These are phyloP conservation scores for Thraustochytrium aureum DNA, from an alignment of 352 stramenopile species.

Conservation along the genomic window DNA sequence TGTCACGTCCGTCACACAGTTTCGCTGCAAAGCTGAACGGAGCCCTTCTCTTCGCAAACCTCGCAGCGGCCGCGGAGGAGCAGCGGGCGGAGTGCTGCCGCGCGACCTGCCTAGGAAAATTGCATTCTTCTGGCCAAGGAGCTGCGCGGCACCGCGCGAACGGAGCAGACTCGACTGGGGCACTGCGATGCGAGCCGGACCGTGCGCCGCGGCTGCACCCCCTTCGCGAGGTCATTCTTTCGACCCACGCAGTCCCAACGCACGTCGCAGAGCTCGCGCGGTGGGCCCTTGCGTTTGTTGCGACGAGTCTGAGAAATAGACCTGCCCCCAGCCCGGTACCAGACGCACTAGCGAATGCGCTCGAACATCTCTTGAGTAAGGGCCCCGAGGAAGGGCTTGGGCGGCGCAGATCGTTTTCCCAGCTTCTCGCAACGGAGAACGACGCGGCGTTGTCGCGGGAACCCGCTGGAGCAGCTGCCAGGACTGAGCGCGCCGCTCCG, in stretches of 20 bases:
- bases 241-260: neutral
- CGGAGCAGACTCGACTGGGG: too few relatives aligned
- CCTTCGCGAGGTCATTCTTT: conserved; percentile 1
- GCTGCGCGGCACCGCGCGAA: neutral
- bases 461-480: too few relatives aligned
- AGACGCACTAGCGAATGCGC: neutral
- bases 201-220: neutral
- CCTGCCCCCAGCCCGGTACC: neutral
- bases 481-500: too few relatives aligned
- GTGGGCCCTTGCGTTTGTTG: conserved; percentile 13
- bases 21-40: conserved; percentile 1
- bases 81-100: neutral
- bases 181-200: neutral
- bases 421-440: too few relatives aligned
- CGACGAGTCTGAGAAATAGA: neutral
- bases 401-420: too few relatives aligned
- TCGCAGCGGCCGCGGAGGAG: neutral
- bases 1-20: neutral
- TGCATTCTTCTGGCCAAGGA: neutral
- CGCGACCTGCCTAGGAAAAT: neutral
- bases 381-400: neutral
- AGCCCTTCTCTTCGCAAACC: neutral
- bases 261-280: neutral
- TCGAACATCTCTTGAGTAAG: neutral
- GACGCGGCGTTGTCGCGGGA: too few relatives aligned